Conservation (phyloP, 148 eudicot genomes). For the Heliamphora exappendiculata region DNA sequence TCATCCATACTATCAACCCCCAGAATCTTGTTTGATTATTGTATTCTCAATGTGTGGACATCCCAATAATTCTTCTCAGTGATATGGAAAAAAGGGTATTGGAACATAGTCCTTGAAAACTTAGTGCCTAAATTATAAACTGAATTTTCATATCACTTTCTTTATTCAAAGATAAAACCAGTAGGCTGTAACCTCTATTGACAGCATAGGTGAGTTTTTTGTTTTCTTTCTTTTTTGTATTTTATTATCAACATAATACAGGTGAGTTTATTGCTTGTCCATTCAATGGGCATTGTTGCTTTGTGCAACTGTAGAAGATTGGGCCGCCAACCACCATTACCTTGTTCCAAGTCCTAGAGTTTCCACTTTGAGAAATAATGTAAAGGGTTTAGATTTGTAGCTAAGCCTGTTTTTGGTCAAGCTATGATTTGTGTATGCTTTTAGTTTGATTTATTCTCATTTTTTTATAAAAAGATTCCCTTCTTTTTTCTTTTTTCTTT, state of each 20-base stretch:
- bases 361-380: not conserved
- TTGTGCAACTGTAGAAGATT: not conserved
- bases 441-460: no score
- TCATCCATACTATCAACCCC: not conserved
- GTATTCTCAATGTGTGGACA: not conserved
- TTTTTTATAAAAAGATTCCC: no score
- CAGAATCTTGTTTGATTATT: not conserved
- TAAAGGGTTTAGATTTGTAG: not conserved
- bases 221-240: no score
- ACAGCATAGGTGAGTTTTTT: not conserved
- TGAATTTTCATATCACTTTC: not conserved
- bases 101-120: not conserved
- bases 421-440: not conserved
- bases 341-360: not conserved
- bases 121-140: no score
- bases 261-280: not conserved
- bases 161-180: not conserved
- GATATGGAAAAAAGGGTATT: not conserved
- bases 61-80: not conserved
- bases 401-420: not conserved
- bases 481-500: not conserved
- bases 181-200: not conserved
- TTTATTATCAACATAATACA: no score
- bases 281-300: not conserved
- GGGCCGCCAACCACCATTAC: not conserved